A percentile compares a stretch with the other conserved stretches of the same genome.
These are phyloP conservation scores for Brassica hybrid DNA, from an alignment of 441 rosid species.

Conservation along the genomic window DNA sequence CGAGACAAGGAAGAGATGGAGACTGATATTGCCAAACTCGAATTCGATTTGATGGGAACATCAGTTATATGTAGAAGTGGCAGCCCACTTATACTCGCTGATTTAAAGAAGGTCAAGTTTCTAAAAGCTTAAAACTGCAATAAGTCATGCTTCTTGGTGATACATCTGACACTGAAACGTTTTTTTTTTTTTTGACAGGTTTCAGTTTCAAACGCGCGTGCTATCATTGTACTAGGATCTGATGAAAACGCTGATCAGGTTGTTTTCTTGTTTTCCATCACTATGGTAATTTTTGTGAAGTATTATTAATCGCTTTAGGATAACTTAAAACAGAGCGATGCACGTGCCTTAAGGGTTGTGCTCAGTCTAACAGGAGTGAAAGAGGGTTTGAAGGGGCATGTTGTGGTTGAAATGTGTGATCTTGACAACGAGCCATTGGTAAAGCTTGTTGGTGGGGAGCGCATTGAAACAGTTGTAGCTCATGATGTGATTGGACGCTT, in stretches of 20 bases:
- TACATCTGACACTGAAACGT: constrained; percentile 6
- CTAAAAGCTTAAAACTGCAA: not conserved
- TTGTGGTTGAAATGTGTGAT: constrained; percentile 97
- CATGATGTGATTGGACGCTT: constrained; percentile 96
- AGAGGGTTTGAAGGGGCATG: constrained; percentile 86
- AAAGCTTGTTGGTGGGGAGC: constrained; percentile 98
- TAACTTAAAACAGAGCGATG: constrained; percentile 71
- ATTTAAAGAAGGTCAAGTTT: constrained; percentile 69
- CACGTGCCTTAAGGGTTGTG: constrained; percentile 91
- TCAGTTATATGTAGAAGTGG: constrained; percentile 96
- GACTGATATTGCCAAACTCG: constrained; percentile 83
- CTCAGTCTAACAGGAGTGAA: constrained; percentile 91
- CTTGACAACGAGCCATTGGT: constrained; percentile 94
- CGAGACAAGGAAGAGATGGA: constrained; percentile 98
- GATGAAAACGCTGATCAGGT: constrained; percentile 99
- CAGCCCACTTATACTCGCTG: constrained; percentile 88
- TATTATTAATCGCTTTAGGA: constrained; percentile 23
- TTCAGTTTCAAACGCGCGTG: constrained; percentile 92
- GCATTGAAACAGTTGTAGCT: constrained; percentile 90
- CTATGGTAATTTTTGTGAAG: constrained; percentile 20
- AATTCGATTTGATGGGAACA: constrained; percentile 93
- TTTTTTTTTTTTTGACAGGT: constrained; percentile 52
- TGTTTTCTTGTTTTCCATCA: constrained; percentile 31
- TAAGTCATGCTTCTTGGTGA: not conserved
- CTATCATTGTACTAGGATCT: constrained; percentile 82